phyloP scores from a whole-genome alignment of 768 basidiomycete species.

The Naganishia onofrii region DNA sequence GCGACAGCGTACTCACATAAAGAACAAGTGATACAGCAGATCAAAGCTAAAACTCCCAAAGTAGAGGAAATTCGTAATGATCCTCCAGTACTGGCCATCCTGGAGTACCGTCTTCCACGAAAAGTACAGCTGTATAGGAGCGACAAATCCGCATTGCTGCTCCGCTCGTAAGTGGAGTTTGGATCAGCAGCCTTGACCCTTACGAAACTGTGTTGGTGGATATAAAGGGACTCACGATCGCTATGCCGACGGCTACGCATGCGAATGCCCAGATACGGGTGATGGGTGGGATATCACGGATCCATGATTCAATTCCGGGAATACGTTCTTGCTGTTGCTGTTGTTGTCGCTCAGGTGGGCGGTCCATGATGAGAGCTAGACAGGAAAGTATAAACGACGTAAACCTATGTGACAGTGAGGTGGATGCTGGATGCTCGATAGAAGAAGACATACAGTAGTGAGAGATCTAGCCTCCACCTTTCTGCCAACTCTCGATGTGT shows the following conservation, averaged over 20 bases:
- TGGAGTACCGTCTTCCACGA: constrained; percentile 79
- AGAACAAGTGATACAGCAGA: constrained; percentile 95
- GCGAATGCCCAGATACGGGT: constrained; percentile 81
- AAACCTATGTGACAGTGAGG: too few relatives aligned
- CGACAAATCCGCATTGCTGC: constrained; percentile 88
- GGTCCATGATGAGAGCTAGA: constrained; percentile 1
- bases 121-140: constrained; percentile 87
- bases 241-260: constrained; percentile 73
- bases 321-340: constrained; percentile 17
- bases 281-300: constrained; percentile 84
- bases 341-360: not conserved
- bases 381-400: too few relatives aligned
- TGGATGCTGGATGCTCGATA: not conserved
- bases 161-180: not conserved
- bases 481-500: too few relatives aligned
- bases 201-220: not conserved
- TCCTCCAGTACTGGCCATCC: constrained; percentile 81
- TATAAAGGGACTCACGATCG: constrained; percentile 69
- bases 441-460: not conserved
- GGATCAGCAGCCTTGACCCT: too few relatives aligned
- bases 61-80: constrained; percentile 88
- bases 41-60: constrained; percentile 91
- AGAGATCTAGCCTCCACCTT: too few relatives aligned
- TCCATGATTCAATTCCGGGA: constrained; percentile 78
- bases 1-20: constrained; percentile 68